These are phyloP conservation scores for Suillus alpinus DNA, from an alignment of 768 basidiomycete genomes.

Conservation along the genomic window DNA sequence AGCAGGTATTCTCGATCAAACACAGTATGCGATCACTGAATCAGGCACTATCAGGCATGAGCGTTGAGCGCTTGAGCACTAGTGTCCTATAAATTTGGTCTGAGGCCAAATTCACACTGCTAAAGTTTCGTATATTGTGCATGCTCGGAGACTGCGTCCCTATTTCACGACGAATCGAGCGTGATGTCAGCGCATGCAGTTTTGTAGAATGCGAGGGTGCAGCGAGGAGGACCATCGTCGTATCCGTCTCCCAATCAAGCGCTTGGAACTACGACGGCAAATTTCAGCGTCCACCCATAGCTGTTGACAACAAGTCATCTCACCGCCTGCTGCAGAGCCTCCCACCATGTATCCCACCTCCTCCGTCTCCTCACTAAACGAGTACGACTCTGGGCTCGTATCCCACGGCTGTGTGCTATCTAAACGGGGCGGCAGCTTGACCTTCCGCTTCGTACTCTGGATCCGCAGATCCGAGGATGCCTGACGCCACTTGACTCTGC, in stretches of 20 bases:
- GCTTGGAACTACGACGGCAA: slow-evolving; percentile 59
- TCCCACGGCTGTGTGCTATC: slow-evolving; percentile 83
- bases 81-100: no score
- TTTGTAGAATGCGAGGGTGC: slow-evolving; percentile 73
- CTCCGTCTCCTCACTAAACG: slow-evolving; percentile 77
- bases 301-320: slow-evolving; percentile 15
- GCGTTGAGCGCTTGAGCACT: no score
- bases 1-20: no score
- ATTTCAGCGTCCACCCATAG: background rate
- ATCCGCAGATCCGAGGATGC: slow-evolving; percentile 34
- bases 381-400: slow-evolving; percentile 74
- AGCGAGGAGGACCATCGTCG: slow-evolving; percentile 72
- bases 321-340: slow-evolving; percentile 72
- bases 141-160: slow-evolving; percentile 48
- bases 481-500: slow-evolving; percentile 47
- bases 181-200: slow-evolving; percentile 60
- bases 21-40: no score
- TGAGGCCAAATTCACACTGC: no score
- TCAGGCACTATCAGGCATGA: no score
- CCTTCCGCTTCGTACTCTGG: slow-evolving; percentile 25
- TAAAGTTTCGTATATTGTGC: slow-evolving; percentile 47
- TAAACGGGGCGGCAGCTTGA: slow-evolving; percentile 72
- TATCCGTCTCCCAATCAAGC: slow-evolving; percentile 77
- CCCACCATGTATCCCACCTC: slow-evolving; percentile 76
- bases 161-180: slow-evolving; percentile 62